A percentile compares a stretch with the other conserved stretches of the same genome.
Conservation (phyloP, 2,329 filamentous ascomycete genomes). For the Hyphodiscus sp. region DNA sequence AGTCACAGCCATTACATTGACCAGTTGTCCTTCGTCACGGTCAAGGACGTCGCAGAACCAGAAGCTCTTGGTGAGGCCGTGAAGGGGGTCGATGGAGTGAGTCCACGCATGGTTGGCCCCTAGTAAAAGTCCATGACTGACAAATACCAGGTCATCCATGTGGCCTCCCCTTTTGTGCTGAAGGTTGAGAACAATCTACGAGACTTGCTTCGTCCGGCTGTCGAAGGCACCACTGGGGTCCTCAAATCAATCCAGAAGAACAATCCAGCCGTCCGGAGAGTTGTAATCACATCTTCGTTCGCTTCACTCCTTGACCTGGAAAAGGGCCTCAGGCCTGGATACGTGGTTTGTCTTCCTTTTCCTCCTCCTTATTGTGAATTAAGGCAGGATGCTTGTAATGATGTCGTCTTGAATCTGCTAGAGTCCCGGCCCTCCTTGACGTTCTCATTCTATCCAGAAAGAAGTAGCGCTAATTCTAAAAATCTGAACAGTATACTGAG, state of each 20-base stretch:
- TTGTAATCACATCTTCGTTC: constrained; percentile 57
- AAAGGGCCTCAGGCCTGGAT: constrained; percentile 42
- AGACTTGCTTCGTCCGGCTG: constrained; percentile 45
- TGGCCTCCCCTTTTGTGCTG: constrained; percentile 30
- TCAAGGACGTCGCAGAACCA: constrained; percentile 62
- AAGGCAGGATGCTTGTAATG: too few species aligned
- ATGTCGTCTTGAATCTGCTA: too few species aligned
- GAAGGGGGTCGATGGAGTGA: too few species aligned
- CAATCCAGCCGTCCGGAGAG: constrained; percentile 30
- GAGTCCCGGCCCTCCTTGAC: too few species aligned
- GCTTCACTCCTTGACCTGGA: constrained; percentile 48
- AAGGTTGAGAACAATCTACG: constrained; percentile 27
- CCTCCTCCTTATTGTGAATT: too few species aligned
- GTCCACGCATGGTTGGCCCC: too few species aligned
- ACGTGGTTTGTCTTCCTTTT: too few species aligned
- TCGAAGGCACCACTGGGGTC: constrained; percentile 44
- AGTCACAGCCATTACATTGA: too few species aligned
- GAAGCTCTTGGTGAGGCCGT: constrained; percentile 60
- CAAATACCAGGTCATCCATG: constrained; percentile 3
- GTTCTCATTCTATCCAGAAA: too few species aligned
- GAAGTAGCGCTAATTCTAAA: too few species aligned
- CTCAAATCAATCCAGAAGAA: constrained; percentile 38
- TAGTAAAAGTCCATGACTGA: constrained; percentile 51
- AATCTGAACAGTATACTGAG: constrained; percentile 40
- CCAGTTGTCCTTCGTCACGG: constrained; percentile 53